Percentiles rank a stretch among this genome's conserved stretches.
Conservation (phyloP, 805 yeast genomes). For the Ogataea pignaliae region DNA sequence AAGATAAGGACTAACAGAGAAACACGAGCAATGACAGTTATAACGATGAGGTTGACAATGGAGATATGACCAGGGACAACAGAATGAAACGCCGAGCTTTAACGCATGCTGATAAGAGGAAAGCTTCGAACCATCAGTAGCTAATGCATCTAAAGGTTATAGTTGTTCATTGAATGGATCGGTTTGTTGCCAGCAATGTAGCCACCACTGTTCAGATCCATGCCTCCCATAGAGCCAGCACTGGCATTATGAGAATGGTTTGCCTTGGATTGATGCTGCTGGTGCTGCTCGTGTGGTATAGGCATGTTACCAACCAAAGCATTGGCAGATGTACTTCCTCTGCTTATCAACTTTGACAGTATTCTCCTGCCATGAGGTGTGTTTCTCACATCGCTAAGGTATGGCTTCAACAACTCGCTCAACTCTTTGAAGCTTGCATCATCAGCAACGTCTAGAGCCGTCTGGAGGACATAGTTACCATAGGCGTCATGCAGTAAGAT, state of each 20-base stretch:
- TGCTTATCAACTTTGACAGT: constrained; percentile 50
- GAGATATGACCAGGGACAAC: background rate
- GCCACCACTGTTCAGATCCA: background rate
- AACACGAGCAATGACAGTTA: too few species aligned
- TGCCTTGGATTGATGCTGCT: background rate
- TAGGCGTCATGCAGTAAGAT: constrained; percentile 51
- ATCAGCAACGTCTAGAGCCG: constrained; percentile 53
- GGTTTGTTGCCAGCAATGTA: constrained; percentile 2
- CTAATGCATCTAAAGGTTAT: constrained; percentile 2
- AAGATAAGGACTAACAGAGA: too few species aligned
- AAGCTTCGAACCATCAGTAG: constrained; percentile 1
- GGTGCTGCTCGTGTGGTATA: background rate
- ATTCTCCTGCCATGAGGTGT: constrained; percentile 97
- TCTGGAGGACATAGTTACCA: constrained; percentile 58
- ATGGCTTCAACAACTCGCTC: constrained; percentile 61
- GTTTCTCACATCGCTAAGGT: constrained; percentile 71
- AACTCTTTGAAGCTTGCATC: constrained; percentile 48
- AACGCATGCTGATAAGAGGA: background rate
- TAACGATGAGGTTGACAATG: too few species aligned
- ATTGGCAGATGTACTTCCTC: constrained; percentile 26
- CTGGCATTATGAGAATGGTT: background rate
- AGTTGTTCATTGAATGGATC: constrained; percentile 9
- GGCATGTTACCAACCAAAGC: constrained; percentile 1
- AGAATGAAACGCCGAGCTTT: background rate
- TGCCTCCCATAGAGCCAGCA: background rate